Evolutionary conservation across 2,329 filamentous ascomycete species (phyloP).

Genomic region (Beauveria asiatica): DNA sequence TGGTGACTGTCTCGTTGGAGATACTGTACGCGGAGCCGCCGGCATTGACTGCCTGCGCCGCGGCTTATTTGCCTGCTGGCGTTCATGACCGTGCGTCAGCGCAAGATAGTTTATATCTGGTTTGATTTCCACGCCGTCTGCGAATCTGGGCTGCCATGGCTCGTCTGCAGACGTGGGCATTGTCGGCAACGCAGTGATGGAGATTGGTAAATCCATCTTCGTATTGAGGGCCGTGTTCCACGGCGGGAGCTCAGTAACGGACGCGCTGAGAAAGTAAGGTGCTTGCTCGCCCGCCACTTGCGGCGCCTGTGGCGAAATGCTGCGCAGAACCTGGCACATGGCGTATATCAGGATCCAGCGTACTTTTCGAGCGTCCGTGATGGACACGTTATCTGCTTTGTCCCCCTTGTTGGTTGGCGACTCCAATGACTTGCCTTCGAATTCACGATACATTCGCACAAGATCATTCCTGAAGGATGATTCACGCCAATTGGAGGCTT

Average conservation of each 20-base stretch:
- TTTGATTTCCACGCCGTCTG: slow-evolving; percentile 32
- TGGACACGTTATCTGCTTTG: slow-evolving; percentile 41
- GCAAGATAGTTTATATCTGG: slow-evolving; percentile 50
- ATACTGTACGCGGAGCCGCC: slow-evolving; percentile 10
- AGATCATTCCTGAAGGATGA: slow-evolving; percentile 41
- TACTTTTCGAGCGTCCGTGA: slow-evolving; percentile 64
- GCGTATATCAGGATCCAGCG: slow-evolving; percentile 72
- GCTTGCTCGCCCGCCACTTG: slow-evolving; percentile 52
- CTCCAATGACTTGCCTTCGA: slow-evolving; percentile 53
- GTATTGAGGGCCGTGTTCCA: slow-evolving; percentile 32
- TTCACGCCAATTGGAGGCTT: slow-evolving; percentile 39
- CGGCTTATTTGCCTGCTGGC: not conserved
- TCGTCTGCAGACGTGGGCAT: slow-evolving; percentile 1
- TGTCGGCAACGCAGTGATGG: not conserved
- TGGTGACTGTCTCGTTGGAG: slow-evolving; percentile 12
- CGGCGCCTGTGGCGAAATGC: slow-evolving; percentile 50
- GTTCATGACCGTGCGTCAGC: slow-evolving; percentile 27
- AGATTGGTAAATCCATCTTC: not conserved
- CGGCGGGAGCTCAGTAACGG: slow-evolving; percentile 33
- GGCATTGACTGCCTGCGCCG: slow-evolving; percentile 1
- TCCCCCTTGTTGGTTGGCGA: slow-evolving; percentile 41
- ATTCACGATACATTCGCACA: slow-evolving; percentile 59
- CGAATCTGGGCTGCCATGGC: slow-evolving; percentile 1
- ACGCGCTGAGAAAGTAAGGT: slow-evolving; percentile 47
- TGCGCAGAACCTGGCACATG: slow-evolving; percentile 61